Percentiles rank a stretch among this genome's conserved stretches.
Evolutionary conservation across 2,329 filamentous ascomycete genomes (phyloP).

Genomic region (Raffaelea arxii): DNA sequence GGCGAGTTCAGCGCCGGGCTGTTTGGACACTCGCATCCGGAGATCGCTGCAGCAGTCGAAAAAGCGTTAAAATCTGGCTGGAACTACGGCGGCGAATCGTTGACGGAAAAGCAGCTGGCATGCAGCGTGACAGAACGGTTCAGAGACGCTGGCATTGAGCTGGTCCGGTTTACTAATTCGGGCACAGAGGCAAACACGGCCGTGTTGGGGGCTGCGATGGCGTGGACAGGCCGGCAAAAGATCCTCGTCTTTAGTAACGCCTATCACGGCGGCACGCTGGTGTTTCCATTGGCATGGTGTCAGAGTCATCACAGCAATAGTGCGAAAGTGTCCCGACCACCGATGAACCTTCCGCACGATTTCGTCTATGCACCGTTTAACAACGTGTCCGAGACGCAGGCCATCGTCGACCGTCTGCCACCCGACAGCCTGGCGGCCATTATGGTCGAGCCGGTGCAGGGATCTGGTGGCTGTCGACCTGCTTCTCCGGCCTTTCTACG

Average conservation of each 20-base stretch:
- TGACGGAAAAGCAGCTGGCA: slow-evolving; percentile 40
- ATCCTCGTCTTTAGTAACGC: slow-evolving; percentile 34
- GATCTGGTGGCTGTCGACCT: slow-evolving; percentile 45
- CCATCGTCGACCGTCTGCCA: slow-evolving; percentile 29
- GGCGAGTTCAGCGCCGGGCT: slow-evolving; percentile 56
- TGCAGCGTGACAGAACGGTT: slow-evolving; percentile 41
- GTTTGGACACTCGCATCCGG: slow-evolving; percentile 53
- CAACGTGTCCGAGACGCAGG: slow-evolving; percentile 36
- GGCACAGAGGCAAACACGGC: slow-evolving; percentile 54
- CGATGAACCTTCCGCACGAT: slow-evolving; percentile 36
- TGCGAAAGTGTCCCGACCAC: slow-evolving; percentile 21
- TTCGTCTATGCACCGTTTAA: slow-evolving; percentile 55
- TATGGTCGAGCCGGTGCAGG: slow-evolving; percentile 55
- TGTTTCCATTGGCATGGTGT: slow-evolving; percentile 18
- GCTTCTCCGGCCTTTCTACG: slow-evolving; percentile 40
- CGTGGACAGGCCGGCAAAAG: slow-evolving; percentile 31
- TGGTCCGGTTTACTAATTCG: slow-evolving; percentile 51
- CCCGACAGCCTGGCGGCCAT: slow-evolving; percentile 45
- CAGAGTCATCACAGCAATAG: slow-evolving; percentile 9
- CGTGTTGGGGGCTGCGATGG: slow-evolving; percentile 41
- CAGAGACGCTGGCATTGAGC: slow-evolving; percentile 28
- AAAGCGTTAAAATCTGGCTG: slow-evolving; percentile 27
- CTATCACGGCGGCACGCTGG: slow-evolving; percentile 38
- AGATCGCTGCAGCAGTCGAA: slow-evolving; percentile 9
- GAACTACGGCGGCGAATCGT: slow-evolving; percentile 41